Base-by-base conservation (phyloP, 2,329 filamentous ascomycete genomes). In the Trichoderma asperellum region DNA sequence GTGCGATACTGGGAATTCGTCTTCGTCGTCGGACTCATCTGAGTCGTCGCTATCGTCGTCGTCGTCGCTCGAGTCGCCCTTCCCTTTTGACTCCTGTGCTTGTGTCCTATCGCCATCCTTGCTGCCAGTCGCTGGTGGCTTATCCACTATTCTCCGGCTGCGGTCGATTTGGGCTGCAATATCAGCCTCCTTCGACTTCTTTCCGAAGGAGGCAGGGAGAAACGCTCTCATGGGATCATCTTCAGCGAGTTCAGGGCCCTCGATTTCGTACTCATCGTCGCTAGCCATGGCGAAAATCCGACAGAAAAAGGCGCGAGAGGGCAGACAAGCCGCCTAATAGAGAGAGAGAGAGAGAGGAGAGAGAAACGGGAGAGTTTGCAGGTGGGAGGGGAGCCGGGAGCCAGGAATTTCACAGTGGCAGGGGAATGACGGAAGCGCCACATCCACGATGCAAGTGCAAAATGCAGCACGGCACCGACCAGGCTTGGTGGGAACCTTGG, bases 1-100 rank as follows among this genome's bases (percentile, higher is more conserved):
- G 78, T 99, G 96, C 6, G 96, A 96, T 14, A 96, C 89, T 1
- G 96, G 96, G 73, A 91, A 97, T 74, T 97, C 92, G 75, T 97
- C 94, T 59, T 92, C 92, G 35, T 94, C 92, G 27, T 93, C 88
- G 1, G 84, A 83, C 58, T 87, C 85, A 61, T 88, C 87, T 32
- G 83, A 83, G 55, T 83, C 81, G 64, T 84, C 83, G 57, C 43
- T 49, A 73, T 83, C 77, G 63, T 81, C 76, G 34, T 55, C 63
- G 40, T 32, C 43, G 57, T 80, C 79, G 72, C 79, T 81, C 47
- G 87, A 86, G 68, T 86, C 84, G 24, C 83, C 80, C 37, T 72
- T 52, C 21, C 14, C 7, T 59, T 74, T 75, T 62, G 65, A 61
- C 65, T 73, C 70, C 47, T 74, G 73, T 29, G 43, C 37, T 43